A percentile compares a stretch with the other conserved stretches of the same genome.
These are phyloP conservation scores for Colletotrichum camelliae DNA, from an alignment of 2,329 filamentous ascomycete genomes.

Conservation along the genomic window DNA sequence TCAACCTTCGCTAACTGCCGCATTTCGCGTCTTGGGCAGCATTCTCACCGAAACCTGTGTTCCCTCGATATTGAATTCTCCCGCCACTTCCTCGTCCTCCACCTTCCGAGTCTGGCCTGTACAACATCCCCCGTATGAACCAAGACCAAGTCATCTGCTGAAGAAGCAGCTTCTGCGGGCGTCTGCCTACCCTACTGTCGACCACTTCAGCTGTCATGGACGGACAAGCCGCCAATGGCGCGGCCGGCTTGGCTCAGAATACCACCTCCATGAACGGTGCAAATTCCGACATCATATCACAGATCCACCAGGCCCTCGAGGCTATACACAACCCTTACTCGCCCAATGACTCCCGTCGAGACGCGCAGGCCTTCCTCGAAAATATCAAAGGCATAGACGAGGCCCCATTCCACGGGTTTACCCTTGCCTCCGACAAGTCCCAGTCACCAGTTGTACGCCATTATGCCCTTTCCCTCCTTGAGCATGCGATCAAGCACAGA, in stretches of 20 bases:
- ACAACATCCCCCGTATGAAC: constrained; percentile 3
- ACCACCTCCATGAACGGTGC: constrained; percentile 39
- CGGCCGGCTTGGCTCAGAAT: constrained; percentile 17
- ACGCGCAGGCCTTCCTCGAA: constrained; percentile 88
- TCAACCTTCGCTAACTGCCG: not conserved
- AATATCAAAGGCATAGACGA: constrained; percentile 79
- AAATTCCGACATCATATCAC: constrained; percentile 57
- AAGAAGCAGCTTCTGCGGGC: constrained; percentile 6
- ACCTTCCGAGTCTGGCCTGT: not conserved
- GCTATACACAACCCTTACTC: constrained; percentile 86
- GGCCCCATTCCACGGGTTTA: constrained; percentile 85
- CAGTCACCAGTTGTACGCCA: constrained; percentile 87
- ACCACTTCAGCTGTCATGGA: constrained; percentile 33
- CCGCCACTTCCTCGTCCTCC: not conserved
- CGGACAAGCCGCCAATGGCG: constrained; percentile 37
- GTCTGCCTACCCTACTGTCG: constrained; percentile 7
- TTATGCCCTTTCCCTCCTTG: constrained; percentile 90
- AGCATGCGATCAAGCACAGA: constrained; percentile 85
- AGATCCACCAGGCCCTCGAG: constrained; percentile 84
- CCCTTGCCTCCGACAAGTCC: constrained; percentile 75
- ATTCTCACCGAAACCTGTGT: constrained; percentile 1
- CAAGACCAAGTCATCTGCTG: constrained; percentile 7
- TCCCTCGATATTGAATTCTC: not conserved
- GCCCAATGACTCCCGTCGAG: constrained; percentile 78
- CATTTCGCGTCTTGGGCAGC: constrained; percentile 8